Evolutionary conservation across 306 rosid species (phyloP).

Genomic region (Abrus pulchellus): DNA sequence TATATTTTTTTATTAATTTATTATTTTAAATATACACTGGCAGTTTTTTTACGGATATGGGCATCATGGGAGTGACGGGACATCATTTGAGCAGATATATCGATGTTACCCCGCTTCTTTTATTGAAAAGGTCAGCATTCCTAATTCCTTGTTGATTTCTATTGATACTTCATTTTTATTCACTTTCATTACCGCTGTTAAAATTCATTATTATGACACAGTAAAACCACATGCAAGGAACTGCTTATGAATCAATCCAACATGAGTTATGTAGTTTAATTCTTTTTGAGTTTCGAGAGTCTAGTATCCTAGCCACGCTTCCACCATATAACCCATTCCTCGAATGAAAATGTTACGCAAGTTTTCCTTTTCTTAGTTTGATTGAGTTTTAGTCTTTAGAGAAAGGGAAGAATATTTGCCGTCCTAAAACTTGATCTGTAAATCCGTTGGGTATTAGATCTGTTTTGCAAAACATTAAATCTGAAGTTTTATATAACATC

Average conservation of each 20-base stretch:
- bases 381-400: neutral
- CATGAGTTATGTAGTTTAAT: neutral
- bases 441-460: neutral
- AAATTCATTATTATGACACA: neutral
- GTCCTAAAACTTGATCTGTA: neutral
- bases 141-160: neutral
- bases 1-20: too few species aligned
- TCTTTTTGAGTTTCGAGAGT: neutral
- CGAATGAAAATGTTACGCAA: neutral
- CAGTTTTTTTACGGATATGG: conserved; percentile 93
- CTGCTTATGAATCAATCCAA: neutral
- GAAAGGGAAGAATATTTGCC: neutral
- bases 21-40: neutral
- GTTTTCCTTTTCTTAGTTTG: neutral
- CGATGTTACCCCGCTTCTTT: conserved; percentile 97
- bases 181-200: neutral
- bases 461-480: neutral
- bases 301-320: neutral
- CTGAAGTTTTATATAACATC: neutral
- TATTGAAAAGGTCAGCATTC: conserved; percentile 85
- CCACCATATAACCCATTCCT: neutral
- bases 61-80: conserved; percentile 78
- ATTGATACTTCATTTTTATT: neutral
- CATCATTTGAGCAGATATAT: conserved; percentile 93
- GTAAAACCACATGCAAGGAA: neutral